Base-by-base conservation (phyloP, 148 eudicot species). In the Rhododendron ferrugineum region DNA sequence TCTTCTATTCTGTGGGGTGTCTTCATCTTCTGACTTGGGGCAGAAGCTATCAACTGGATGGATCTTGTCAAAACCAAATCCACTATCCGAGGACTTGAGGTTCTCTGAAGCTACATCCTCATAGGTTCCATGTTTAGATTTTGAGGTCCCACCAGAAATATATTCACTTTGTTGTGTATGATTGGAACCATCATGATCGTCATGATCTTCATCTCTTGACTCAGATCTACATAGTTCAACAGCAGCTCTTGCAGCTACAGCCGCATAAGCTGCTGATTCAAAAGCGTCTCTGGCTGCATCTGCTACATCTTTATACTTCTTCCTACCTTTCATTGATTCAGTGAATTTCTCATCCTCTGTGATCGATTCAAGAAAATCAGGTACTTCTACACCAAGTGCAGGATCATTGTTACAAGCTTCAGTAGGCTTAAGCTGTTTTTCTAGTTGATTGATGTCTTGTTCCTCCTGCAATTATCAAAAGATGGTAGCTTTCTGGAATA, bases 191-290 rank as follows among this genome's bases (percentile, higher is more conserved):
- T 14, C 2, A 34, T 50, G 68, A 74, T 83, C 52, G 79, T 90
- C 89, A 1, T 91, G 87, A 36, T 75, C 68, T 23, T 84, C 26
- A 82, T 91, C 91, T 44, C 60, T 81, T 3, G 94, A 88, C 49
- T 86, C 87, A 74, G 91, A 82, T 47, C 92, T 87, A 37, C 90
- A 92, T 73, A 95, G 94, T 77, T 90, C 91, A 28, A 93, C 94
- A 34, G 95, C 98, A 81, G 94, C 95, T 86, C 93, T 91, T 83
- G 98, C 98, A 52, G 96, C 98, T 26, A 87, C 92, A 23, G 98
- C 95, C 47, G 96, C 96, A 90, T 93, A 91, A 84, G 80, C 81
- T 36, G 85, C 85, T 4, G 85, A 84, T 84, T 75, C 81, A 18
- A 84, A 84, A 84, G 85, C 81, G 1, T 74, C 85, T 54, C 40